phyloP scores from a whole-genome alignment of 805 yeast species.

The Suhomyces sp. region DNA sequence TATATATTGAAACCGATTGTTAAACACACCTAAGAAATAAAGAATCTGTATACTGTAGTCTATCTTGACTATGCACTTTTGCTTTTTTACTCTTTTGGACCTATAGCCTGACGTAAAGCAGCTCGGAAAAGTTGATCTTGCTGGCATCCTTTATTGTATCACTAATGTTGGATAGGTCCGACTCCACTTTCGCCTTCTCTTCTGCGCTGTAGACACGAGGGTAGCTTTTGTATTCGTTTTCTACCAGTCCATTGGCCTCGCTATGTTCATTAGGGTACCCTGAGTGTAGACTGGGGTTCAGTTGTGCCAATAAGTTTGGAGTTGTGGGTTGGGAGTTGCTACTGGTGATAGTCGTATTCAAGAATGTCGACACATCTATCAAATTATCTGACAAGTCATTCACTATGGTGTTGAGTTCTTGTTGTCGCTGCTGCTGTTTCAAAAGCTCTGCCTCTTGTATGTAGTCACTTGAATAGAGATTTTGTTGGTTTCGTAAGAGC shows the following conservation, averaged over 20 bases:
- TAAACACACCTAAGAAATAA: neutral
- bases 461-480: conserved; percentile 28
- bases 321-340: conserved; percentile 3
- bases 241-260: neutral
- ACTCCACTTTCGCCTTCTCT: conserved; percentile 9
- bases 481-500: conserved; percentile 24
- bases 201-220: conserved; percentile 9
- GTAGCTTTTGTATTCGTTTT: conserved; percentile 6
- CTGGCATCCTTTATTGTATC: conserved; percentile 11
- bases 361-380: conserved; percentile 13
- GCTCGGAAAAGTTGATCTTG: conserved; percentile 7
- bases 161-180: conserved; percentile 4
- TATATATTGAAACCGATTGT: neutral
- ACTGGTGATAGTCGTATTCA: conserved; percentile 8
- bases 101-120: conserved; percentile 12
- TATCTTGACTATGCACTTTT: neutral
- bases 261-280: conserved; percentile 6
- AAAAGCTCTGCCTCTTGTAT: conserved; percentile 34
- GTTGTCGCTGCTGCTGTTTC: conserved; percentile 45
- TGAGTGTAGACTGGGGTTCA: conserved; percentile 2
- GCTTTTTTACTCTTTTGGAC: too few species aligned
- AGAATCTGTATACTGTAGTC: neutral
- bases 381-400: conserved; percentile 29
- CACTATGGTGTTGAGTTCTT: conserved; percentile 45
- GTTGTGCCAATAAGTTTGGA: conserved; percentile 1